These are phyloP conservation scores for Sphenostylis stenocarpa DNA, from an alignment of 306 rosid genomes.

Conservation along the genomic window DNA sequence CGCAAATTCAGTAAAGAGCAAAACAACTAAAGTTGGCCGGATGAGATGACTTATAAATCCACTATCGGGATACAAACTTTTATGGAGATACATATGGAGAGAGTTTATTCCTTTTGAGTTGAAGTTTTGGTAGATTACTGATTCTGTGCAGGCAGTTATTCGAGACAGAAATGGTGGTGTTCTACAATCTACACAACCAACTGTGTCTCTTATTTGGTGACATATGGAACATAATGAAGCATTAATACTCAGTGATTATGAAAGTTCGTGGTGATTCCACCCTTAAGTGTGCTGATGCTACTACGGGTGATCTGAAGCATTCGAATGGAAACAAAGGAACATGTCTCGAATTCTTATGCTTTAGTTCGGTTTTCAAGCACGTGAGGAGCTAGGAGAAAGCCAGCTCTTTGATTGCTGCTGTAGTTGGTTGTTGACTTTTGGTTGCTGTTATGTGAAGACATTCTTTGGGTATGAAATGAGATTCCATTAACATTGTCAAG, in stretches of 20 bases:
- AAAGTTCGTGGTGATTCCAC: conserved; percentile 1
- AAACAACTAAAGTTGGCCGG: not conserved
- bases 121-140: conserved; percentile 11
- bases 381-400: not conserved
- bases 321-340: not conserved
- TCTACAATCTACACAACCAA: not conserved
- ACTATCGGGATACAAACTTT: not conserved
- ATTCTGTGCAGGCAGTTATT: conserved; percentile 6
- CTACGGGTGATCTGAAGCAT: conserved; percentile 4
- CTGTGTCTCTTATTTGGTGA: conserved; percentile 12
- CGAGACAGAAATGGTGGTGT: conserved; percentile 12
- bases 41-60: not conserved
- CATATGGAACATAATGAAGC: conserved; percentile 5
- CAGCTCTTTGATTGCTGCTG: conserved; percentile 8
- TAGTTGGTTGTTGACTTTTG: not conserved
- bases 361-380: conserved; percentile 17
- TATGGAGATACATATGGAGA: not conserved
- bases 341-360: conserved; percentile 12
- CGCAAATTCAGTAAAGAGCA: conserved; percentile 9
- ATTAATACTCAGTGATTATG: conserved; percentile 3
- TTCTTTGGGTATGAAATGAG: conserved; percentile 1
- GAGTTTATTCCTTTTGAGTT: conserved; percentile 2
- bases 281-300: conserved; percentile 11
- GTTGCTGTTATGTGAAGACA: conserved; percentile 20
- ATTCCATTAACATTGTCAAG: not conserved